Base-by-base conservation (phyloP, 2,329 filamentous ascomycete species). In the Thelonectria olida region DNA sequence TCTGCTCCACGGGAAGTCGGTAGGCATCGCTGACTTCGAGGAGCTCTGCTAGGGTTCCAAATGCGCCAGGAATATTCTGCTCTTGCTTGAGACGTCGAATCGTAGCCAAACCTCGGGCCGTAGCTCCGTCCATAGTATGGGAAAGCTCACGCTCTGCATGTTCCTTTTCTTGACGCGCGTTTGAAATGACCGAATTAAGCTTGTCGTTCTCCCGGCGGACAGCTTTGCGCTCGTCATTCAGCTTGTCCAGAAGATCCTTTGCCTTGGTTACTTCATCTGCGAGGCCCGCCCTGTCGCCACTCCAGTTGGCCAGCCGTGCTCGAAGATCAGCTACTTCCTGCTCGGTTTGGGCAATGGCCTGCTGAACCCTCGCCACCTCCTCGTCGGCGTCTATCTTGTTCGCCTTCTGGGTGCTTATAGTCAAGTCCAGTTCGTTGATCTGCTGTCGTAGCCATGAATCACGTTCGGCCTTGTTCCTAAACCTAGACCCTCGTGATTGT, bases 31-130 rank as follows among this genome's bases (percentile, higher is more conserved):
- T 88, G 49, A 97, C 93, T 55, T 93, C 88, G 70, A 98, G 88
- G n/a, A 99, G 85, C 75, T 99, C 96, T 5, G 95, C 94, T 36
- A 99, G 79, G 0, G 94, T 97, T 50, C 96, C 96, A 74, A 97
- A 96, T 2, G 96, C 93, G 23, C 96, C 96, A 1, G 91, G 86
- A 6, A 98, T 87, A 61, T 93, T 88, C 64, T 90, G 83, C 67
- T 96, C 89, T 48, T 88, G 86, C 78, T 93, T 95, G 70, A 98
- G 85, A 42, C 91, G 88, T 55, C 93, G 89, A 17, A 99, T 91
- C 3, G 92, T 90, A n/a, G 92, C 91, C 45, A 99, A 84, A 71
- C 95, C 96, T 50, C 92, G 88, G 58, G 92, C 91, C 5, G 94
- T 97, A 56, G 92, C 91, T 62, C 91, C 88, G 74, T 99, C 96